Base-by-base conservation (phyloP, 2,329 filamentous ascomycete species). In the Aspergillus luchuensis region DNA sequence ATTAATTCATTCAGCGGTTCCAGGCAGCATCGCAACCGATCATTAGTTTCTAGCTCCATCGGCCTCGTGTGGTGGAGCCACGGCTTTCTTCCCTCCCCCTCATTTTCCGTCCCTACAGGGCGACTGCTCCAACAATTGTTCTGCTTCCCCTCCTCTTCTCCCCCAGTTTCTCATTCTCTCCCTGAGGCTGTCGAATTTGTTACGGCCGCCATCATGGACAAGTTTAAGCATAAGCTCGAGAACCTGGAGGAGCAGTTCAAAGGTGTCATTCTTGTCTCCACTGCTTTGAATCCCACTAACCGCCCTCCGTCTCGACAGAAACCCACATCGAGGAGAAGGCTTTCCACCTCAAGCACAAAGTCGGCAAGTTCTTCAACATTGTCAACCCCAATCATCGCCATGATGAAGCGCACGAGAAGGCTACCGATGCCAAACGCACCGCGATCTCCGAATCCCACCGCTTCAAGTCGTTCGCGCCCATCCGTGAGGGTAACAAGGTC, bases 381-480 rank as follows among this genome's bases (percentile, higher is more conserved):
- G 85, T 97, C 79, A 98, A 97, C 71, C 82, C 85, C 23, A 91
- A 96, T 65, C 94, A 98, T 75, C 90, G 94, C 57, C 94, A 97
- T 73, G 94, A 97, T 73, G 94, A 98, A 76, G 89, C 89, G 67
- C 93, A 98, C 74, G 95, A 98, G 74, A 83, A 94, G 75, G 82
- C 77, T 8, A 94, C 91, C 47, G 94, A 98, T 73, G 85, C 84
- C 11, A 97, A 97, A 79, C 86, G 95, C 60, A 85, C 83, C 19
- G 83, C 79, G 15, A 89, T 95, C 53, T 83, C 84, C 66, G 85
- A 94, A 60, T 83, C 85, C 13, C 88, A 98, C 73, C 88, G 94
- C 45, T 98, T 92, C 80, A 76, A 90, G n/a, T 96, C 91, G 4
- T 99, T 91, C 78, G 96, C 96, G 39, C 94, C 94, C 0, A 89